Evolutionary conservation across 495 filamentous ascomycete species (phyloP).

Genomic region (Aspergillus indologenus): DNA sequence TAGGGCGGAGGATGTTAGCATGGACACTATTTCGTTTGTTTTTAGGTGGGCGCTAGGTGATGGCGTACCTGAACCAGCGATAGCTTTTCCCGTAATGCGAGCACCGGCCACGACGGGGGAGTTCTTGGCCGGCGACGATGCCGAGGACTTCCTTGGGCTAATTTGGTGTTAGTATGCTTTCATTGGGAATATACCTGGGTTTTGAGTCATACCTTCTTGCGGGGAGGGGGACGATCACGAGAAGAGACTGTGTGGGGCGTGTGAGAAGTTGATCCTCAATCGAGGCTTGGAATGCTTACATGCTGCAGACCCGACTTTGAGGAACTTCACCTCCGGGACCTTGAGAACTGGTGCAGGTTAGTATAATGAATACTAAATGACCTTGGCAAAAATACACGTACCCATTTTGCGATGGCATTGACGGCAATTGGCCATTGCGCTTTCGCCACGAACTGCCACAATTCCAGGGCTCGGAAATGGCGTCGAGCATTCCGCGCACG

Average conservation of each 20-base stretch:
- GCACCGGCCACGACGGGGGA: slow-evolving; percentile 73
- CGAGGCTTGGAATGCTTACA: slow-evolving; percentile 21
- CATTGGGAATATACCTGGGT: not conserved
- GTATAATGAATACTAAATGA: not conserved
- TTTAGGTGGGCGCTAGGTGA: too few relatives aligned
- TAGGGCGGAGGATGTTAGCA: slow-evolving; percentile 7
- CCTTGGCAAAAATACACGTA: slow-evolving; percentile 22
- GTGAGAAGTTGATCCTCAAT: not conserved
- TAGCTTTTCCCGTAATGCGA: slow-evolving; percentile 75
- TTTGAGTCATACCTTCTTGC: slow-evolving; percentile 44
- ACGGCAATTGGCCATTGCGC: slow-evolving; percentile 72
- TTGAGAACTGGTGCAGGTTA: slow-evolving; percentile 50
- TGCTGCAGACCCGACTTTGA: slow-evolving; percentile 60
- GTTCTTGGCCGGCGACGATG: slow-evolving; percentile 72
- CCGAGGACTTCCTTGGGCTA: slow-evolving; percentile 66
- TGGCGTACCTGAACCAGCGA: slow-evolving; percentile 76
- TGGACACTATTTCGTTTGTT: not conserved
- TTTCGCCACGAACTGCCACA: slow-evolving; percentile 69
- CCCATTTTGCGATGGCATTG: slow-evolving; percentile 83
- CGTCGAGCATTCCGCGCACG: slow-evolving; percentile 77
- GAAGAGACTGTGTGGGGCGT: slow-evolving; percentile 24
- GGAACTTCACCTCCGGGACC: slow-evolving; percentile 77
- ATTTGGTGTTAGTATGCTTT: slow-evolving; percentile 1
- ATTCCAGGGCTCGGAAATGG: slow-evolving; percentile 61
- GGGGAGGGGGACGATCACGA: slow-evolving; percentile 44